Conservation (phyloP, 2,329 filamentous ascomycete species). For the Calonectria hongkongensis region DNA sequence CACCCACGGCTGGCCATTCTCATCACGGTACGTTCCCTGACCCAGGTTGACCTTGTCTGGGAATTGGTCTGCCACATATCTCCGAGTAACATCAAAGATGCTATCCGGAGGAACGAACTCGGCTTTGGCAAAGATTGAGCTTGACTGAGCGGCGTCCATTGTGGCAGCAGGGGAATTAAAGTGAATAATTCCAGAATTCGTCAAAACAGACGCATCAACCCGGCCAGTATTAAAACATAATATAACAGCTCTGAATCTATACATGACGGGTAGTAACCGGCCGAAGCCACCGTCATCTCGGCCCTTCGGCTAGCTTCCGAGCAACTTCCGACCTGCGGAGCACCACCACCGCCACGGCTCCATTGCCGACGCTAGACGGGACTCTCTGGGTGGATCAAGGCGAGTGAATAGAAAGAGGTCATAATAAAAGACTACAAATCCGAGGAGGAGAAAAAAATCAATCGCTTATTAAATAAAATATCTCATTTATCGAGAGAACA, state of each 20-base stretch:
- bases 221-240: not conserved
- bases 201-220: no score
- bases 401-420: not conserved
- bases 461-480: no score
- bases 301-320: not conserved
- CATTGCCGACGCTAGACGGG: not conserved
- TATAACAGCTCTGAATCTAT: not conserved
- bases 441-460: no score
- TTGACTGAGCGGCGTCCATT: slow-evolving; percentile 1
- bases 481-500: not conserved
- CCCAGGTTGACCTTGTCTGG: slow-evolving; percentile 35
- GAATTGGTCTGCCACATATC: slow-evolving; percentile 29
- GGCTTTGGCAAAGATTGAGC: slow-evolving; percentile 26
- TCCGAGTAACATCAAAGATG: slow-evolving; percentile 39
- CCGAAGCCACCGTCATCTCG: not conserved
- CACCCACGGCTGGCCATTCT: slow-evolving; percentile 37
- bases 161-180: no score
- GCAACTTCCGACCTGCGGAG: not conserved
- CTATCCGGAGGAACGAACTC: slow-evolving; percentile 32
- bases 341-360: slow-evolving; percentile 10
- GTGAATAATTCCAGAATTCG: no score
- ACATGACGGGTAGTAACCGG: not conserved
- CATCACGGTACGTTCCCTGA: slow-evolving; percentile 37
- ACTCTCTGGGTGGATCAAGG: slow-evolving; percentile 1
- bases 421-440: not conserved